Evolutionary conservation across 2,329 filamentous ascomycete genomes (phyloP).

Genomic region (Fusarium longipes): DNA sequence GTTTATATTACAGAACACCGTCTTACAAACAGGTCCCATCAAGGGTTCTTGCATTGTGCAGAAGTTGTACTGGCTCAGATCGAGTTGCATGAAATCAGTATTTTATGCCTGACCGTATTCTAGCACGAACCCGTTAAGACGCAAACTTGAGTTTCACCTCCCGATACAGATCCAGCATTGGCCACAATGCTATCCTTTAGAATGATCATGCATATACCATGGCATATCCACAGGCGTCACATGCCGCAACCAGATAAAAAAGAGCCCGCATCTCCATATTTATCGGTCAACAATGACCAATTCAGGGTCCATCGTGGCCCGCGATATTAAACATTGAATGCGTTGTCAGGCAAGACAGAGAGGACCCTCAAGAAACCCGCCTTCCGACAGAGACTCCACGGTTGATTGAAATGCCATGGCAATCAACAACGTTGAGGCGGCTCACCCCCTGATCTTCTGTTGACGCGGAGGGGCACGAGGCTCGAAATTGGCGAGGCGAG

Average conservation of each 20-base stretch:
- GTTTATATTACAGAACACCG: constrained; percentile 12
- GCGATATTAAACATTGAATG: constrained; percentile 13
- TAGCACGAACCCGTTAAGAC: constrained; percentile 7
- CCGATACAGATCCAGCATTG: constrained; percentile 8
- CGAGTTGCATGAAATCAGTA: neutral
- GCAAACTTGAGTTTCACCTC: constrained; percentile 15
- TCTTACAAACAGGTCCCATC: neutral
- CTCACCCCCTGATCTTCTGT: constrained; percentile 14
- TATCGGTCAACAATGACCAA: constrained; percentile 7
- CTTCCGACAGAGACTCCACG: constrained; percentile 3
- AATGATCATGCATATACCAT: constrained; percentile 22
- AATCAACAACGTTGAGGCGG: constrained; percentile 1
- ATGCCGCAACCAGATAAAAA: constrained; percentile 4
- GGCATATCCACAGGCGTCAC: constrained; percentile 30
- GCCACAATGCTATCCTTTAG: constrained; percentile 1
- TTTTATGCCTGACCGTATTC: constrained; percentile 2
- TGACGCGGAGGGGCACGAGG: constrained; percentile 22
- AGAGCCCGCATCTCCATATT: constrained; percentile 15
- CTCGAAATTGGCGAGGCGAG: constrained; percentile 13
- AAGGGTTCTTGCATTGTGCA: neutral
- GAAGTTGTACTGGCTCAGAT: neutral
- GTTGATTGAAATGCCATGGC: constrained; percentile 1
- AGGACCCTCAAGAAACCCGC: constrained; percentile 7
- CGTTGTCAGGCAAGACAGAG: constrained; percentile 8
- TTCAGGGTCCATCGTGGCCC: constrained; percentile 8